Evolutionary conservation across 108 stramenopile genomes (phyloP), one percentile per base, ranked within the genome.

Genomic region (Nitzschia sp.): DNA sequence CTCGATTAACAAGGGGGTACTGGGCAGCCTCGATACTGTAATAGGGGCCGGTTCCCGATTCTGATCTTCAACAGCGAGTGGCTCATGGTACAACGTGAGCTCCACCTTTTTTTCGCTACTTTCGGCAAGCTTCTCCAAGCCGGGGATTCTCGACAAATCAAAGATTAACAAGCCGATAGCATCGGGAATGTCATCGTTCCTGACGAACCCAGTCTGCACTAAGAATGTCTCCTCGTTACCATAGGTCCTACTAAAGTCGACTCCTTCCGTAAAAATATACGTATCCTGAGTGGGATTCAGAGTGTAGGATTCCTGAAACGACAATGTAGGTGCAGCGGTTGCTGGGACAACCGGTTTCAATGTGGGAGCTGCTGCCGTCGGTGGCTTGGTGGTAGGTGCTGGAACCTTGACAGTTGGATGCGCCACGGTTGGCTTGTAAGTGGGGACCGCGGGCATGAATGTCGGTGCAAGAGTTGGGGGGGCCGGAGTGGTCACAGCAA

Each of bases 211-310:
- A 11, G 16, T 61, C 33, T 61, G 60, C 1, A 61, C 60, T 22
- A 61, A 22, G 21, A 61, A 11, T 26, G 41, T 45, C 21, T 61
- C 60, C 15, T 61, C 41, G 0, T 61, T 61, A 19, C 60, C 60
- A 41, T 44, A 45, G 25, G 38, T 61, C 11, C 19, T 61, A 19
- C 29, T 27, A 11, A 25, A 19, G 15, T 61, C 26, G 23, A 9
- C 15, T 6, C 60, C 60, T 13, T 3, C 32, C 1, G 38, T 19
- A 13, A 25, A 41, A 26, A 61, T 26, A 25, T 61, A 61, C 41
- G 60, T 61, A 61, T 61, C 60, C 44, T 61, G 60, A 22, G 23
- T 22, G 36, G 60, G 41, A 45, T 17, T 61, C 9, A 61, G 36
- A 41, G 2, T 41, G 41, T 61, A 61, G 6, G 36, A 15, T 9